Percentiles rank a stretch among this genome's conserved stretches.
Evolutionary conservation across 2,329 filamentous ascomycete genomes (phyloP).

Genomic region (Aspergillus fischeri): DNA sequence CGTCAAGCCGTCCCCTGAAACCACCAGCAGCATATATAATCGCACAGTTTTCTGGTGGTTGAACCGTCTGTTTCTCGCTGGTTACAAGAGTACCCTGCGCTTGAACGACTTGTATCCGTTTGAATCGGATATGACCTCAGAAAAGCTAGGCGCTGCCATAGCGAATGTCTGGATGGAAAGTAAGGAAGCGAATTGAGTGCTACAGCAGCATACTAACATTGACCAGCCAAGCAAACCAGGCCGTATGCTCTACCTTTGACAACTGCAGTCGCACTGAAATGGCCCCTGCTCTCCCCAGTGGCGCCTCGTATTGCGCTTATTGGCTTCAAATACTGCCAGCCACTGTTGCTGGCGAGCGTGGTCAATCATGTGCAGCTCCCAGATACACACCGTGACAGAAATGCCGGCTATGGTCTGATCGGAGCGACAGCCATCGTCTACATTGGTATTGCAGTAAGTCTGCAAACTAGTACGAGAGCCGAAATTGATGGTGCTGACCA

Average conservation of each 20-base stretch:
- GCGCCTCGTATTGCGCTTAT: too few relatives aligned
- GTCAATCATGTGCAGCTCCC: constrained; percentile 14
- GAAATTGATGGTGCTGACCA: neutral
- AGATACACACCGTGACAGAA: constrained; percentile 2
- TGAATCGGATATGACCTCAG: neutral
- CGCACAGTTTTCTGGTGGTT: constrained; percentile 35
- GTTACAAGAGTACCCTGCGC: constrained; percentile 18
- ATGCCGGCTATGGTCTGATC: constrained; percentile 32
- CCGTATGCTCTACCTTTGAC: too few relatives aligned
- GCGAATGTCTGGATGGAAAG: neutral
- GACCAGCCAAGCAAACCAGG: too few relatives aligned
- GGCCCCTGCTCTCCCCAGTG: too few relatives aligned
- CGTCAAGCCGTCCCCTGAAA: constrained; percentile 15
- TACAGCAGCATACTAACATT: too few relatives aligned
- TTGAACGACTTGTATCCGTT: constrained; percentile 16
- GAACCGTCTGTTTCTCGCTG: constrained; percentile 25
- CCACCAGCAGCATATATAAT: constrained; percentile 23
- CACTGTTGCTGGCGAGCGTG: constrained; percentile 2
- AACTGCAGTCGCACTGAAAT: too few relatives aligned
- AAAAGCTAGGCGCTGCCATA: neutral
- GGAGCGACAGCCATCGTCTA: constrained; percentile 37
- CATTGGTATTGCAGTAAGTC: constrained; percentile 31
- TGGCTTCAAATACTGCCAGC: too few relatives aligned
- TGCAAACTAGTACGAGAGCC: neutral
- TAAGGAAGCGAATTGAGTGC: neutral